Conservation (phyloP, 2,329 filamentous ascomycete species). For the Xylaria sp. region DNA sequence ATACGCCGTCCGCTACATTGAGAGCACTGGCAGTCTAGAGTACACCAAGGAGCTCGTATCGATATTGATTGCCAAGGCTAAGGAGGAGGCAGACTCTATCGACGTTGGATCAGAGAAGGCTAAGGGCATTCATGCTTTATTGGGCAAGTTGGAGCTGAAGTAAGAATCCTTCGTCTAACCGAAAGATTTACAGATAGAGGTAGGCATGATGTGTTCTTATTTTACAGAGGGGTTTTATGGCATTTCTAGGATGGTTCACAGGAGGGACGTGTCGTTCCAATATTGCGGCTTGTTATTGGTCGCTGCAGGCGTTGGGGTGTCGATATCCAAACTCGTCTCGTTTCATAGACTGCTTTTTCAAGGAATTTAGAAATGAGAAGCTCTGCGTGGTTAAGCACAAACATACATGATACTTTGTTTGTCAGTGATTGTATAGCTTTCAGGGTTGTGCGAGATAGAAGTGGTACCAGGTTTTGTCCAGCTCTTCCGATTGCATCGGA, state of each 20-base stretch:
- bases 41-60: slow-evolving; percentile 75
- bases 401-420: background rate
- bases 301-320: slow-evolving; percentile 21
- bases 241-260: background rate
- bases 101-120: slow-evolving; percentile 64
- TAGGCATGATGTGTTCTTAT: background rate
- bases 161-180: background rate
- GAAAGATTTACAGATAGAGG: background rate
- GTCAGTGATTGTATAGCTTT: background rate
- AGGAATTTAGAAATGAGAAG: background rate
- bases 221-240: slow-evolving; percentile 7
- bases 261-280: background rate
- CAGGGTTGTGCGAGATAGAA: background rate
- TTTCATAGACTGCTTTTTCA: slow-evolving; percentile 4
- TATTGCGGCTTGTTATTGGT: slow-evolving; percentile 1
- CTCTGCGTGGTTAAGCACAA: background rate
- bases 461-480: too few species aligned
- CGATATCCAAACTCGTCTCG: slow-evolving; percentile 17
- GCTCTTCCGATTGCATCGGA: too few species aligned
- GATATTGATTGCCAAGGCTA: slow-evolving; percentile 69
- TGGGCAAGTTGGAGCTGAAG: slow-evolving; percentile 66
- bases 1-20: slow-evolving; percentile 93
- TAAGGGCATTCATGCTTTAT: slow-evolving; percentile 65
- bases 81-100: slow-evolving; percentile 66
- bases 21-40: slow-evolving; percentile 84